Conservation (phyloP, 805 yeast genomes). For the Brettanomyces naardenensis region DNA sequence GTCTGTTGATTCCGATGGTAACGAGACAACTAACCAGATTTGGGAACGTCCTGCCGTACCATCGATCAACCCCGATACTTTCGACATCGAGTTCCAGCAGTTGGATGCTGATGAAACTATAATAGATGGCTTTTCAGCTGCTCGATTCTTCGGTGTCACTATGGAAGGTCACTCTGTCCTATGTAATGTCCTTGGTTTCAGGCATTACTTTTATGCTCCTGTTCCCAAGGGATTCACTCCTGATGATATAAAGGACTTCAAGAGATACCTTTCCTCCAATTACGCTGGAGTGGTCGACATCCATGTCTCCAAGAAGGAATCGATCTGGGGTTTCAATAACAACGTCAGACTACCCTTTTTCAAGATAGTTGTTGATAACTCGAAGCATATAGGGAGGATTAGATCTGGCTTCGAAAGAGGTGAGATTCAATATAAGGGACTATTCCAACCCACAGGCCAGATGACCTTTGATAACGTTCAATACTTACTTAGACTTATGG, state of each 20-base stretch:
- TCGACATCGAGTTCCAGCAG: conserved; percentile 76
- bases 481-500: conserved; percentile 78
- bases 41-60: conserved; percentile 53
- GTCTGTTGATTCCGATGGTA: conserved; percentile 12
- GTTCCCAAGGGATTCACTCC: conserved; percentile 72
- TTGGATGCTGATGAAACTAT: conserved; percentile 86
- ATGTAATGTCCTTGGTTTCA: conserved; percentile 83
- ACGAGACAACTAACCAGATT: conserved; percentile 20
- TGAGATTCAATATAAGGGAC: conserved; percentile 53
- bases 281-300: conserved; percentile 57
- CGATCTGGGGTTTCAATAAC: conserved; percentile 91
- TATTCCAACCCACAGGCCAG: conserved; percentile 51
- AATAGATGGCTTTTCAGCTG: conserved; percentile 20
- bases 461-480: conserved; percentile 88
- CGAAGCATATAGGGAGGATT: conserved; percentile 56
- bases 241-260: conserved; percentile 41
- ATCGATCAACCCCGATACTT: conserved; percentile 34
- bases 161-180: conserved; percentile 79
- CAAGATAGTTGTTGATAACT: conserved; percentile 60
- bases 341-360: conserved; percentile 72
- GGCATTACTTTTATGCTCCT: conserved; percentile 87
- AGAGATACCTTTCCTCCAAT: conserved; percentile 34
- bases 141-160: conserved; percentile 89
- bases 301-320: conserved; percentile 65
- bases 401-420: conserved; percentile 83